Base-by-base conservation (phyloP, 2,329 filamentous ascomycete genomes). In the Apiospora koreana region DNA sequence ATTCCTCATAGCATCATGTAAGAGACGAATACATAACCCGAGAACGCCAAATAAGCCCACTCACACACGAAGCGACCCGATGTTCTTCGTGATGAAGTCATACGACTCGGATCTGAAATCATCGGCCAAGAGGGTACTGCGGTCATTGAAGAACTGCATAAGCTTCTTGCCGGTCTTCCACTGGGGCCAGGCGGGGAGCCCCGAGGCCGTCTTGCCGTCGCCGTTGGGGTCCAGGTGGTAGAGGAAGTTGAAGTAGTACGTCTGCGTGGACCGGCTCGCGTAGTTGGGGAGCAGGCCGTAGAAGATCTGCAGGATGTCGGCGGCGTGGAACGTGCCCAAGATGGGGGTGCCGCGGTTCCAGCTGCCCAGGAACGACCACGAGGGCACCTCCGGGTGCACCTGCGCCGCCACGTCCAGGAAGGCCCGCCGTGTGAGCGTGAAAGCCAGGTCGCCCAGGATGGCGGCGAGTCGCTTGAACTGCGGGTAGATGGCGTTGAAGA, bases 381-480 rank as follows among this genome's bases (percentile, higher is more conserved):
- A 82, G 0, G 90, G 89, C 0, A 94, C 88, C 42, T 80, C 74
- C 0, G 90, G 89, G 72, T 89, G 85, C 16, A 83, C 80, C 1
- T 80, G 69, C 0, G 78, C 76, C 1, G 88, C 79, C 0, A 76
- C 70, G 16, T 84, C 77, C 28, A 96, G 86, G 78, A 93, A 91
- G 6, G 86, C 71, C 21, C 93, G 89, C 1, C 93, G 89, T 0
- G 89, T 88, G 0, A 96, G 84, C 0, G 91, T 95, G 80, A 96
- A 95, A 1, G 88, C 88, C 0, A 94, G 76, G 77, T 96, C 93
- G 18, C 93, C 93, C 0, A 95, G 83, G 38, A 95, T 88, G 45
- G 93, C 93, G 1, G 92, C 90, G 0, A 94, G 83, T 18, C 92
- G 91, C 80, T 95, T 95, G 85, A 90, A 95, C 73, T 93, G 88